phyloP scores from a whole-genome alignment of 192 early-diverging fungal genomes.

The Mortierella claussenii region DNA sequence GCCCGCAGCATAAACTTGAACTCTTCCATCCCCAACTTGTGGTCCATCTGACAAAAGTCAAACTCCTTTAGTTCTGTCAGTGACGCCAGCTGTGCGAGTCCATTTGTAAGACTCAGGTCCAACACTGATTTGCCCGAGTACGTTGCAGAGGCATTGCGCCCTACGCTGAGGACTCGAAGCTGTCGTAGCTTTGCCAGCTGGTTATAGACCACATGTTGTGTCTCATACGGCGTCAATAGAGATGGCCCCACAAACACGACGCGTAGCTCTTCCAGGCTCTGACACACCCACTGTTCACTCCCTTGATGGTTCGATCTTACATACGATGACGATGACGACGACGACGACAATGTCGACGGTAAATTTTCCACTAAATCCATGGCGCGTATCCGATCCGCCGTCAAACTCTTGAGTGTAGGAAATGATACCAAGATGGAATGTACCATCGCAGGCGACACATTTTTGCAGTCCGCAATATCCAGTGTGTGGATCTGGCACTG shows the following conservation, averaged over 20 bases:
- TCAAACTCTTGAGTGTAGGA: slow-evolving; percentile 18
- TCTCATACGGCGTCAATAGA: not conserved
- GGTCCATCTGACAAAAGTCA: slow-evolving; percentile 40
- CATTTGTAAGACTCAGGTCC: slow-evolving; percentile 28
- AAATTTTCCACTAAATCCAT: slow-evolving; percentile 12
- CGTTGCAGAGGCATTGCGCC: not conserved
- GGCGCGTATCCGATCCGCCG: slow-evolving; percentile 16
- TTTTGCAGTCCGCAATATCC: slow-evolving; percentile 17
- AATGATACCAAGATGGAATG: slow-evolving; percentile 7
- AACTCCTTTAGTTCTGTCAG: slow-evolving; percentile 31
- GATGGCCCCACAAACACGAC: slow-evolving; percentile 25
- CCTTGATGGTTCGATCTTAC: not conserved
- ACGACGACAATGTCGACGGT: not conserved
- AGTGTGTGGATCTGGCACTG: slow-evolving; percentile 9
- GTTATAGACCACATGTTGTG: slow-evolving; percentile 10
- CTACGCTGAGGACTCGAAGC: slow-evolving; percentile 28
- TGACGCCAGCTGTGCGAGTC: slow-evolving; percentile 2
- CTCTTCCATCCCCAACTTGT: slow-evolving; percentile 38
- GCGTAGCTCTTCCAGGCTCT: slow-evolving; percentile 23
- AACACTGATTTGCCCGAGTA: slow-evolving; percentile 16
- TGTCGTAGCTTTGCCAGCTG: slow-evolving; percentile 13
- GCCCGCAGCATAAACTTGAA: slow-evolving; percentile 32
- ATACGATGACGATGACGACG: not conserved
- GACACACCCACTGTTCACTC: slow-evolving; percentile 3
- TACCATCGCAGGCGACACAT: slow-evolving; percentile 7